A percentile compares a stretch with the other conserved stretches of the same genome.
Evolutionary conservation across 768 basidiomycete genomes (phyloP).

Genomic region (Leccinum olivaceopallidum): DNA sequence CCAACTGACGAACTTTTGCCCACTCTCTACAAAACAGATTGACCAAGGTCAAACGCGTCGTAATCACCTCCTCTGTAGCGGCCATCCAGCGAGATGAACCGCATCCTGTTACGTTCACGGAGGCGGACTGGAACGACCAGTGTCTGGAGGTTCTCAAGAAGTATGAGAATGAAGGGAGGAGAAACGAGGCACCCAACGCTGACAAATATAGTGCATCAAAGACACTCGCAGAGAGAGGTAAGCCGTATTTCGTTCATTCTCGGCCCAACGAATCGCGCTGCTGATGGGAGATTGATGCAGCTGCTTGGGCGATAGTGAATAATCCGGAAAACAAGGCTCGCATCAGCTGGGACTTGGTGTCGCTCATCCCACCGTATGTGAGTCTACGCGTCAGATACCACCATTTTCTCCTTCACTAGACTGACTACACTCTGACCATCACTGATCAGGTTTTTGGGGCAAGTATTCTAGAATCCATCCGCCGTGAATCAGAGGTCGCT

Average conservation of each 20-base stretch:
- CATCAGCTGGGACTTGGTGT: conserved; percentile 40
- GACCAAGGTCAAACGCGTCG: conserved; percentile 62
- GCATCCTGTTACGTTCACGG: conserved; percentile 43
- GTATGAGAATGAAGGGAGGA: conserved; percentile 49
- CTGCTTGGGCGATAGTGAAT: conserved; percentile 52
- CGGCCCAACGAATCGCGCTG: neutral
- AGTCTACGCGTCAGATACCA: conserved; percentile 1
- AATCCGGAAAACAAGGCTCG: conserved; percentile 29
- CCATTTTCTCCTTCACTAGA: too few relatives aligned
- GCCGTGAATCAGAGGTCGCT: neutral
- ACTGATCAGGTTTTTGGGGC: neutral
- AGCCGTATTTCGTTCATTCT: neutral
- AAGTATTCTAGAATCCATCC: neutral
- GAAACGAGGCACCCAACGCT: conserved; percentile 33
- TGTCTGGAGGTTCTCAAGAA: conserved; percentile 39
- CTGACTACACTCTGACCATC: too few relatives aligned
- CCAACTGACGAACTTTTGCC: neutral
- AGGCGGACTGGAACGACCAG: conserved; percentile 38
- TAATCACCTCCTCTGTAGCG: conserved; percentile 65
- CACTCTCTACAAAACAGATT: conserved; percentile 7
- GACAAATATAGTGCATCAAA: conserved; percentile 60
- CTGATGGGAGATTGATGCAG: conserved; percentile 18
- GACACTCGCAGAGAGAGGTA: conserved; percentile 61
- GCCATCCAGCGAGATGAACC: conserved; percentile 39
- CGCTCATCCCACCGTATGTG: conserved; percentile 41